phyloP scores from a whole-genome alignment of 352 stramenopile species.

The Pythium apleroticum region DNA sequence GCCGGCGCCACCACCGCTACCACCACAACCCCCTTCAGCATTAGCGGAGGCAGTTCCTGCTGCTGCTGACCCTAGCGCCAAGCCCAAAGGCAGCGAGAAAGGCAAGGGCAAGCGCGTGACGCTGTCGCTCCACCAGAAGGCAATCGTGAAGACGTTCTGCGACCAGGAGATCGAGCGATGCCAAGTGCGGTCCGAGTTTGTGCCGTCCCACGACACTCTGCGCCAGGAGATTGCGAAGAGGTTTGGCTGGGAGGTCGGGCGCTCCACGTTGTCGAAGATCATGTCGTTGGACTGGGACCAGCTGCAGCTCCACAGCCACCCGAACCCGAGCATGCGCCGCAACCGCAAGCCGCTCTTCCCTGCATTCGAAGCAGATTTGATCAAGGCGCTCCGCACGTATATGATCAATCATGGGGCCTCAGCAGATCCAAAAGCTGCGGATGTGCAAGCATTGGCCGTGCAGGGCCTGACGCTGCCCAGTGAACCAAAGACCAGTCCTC shows the following conservation, averaged over 20 bases:
- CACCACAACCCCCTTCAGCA: not conserved
- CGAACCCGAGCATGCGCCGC: conserved; percentile 79
- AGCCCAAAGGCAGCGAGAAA: conserved; percentile 7
- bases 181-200: conserved; percentile 48
- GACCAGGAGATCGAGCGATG: conserved; percentile 61
- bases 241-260: conserved; percentile 64
- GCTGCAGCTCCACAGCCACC: conserved; percentile 41
- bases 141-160: conserved; percentile 75
- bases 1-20: not conserved
- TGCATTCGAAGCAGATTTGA: conserved; percentile 62
- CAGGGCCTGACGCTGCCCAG: not conserved
- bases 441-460: not conserved
- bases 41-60: not conserved
- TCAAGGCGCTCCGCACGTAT: conserved; percentile 47
- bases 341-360: conserved; percentile 70
- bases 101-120: conserved; percentile 37
- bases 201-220: conserved; percentile 64
- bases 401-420: conserved; percentile 15
- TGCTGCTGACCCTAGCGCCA: not conserved
- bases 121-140: conserved; percentile 72
- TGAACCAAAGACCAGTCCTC: not conserved
- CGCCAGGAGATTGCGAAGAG: conserved; percentile 47
- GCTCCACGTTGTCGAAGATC: conserved; percentile 78
- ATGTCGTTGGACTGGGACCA: conserved; percentile 64
- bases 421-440: not conserved